Evolutionary conservation across 345 rosid genomes (phyloP).

Genomic region (Excoecaria agallocha): DNA sequence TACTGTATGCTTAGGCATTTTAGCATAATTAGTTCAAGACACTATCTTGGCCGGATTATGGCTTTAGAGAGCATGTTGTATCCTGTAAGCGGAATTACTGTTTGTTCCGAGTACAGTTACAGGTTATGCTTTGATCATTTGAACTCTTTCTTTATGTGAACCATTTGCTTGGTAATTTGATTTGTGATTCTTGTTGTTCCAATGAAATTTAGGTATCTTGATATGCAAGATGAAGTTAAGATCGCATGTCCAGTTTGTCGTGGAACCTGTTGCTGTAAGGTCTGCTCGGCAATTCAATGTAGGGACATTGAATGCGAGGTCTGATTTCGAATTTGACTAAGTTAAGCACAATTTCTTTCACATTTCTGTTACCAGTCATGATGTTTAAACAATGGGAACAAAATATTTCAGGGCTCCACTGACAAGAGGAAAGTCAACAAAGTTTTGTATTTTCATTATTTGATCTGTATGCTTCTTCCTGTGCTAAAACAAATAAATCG

Average conservation of each 20-base stretch:
- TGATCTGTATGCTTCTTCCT: slow-evolving; percentile 94
- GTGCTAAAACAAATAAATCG: slow-evolving; percentile 67
- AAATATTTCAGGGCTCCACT: slow-evolving; percentile 56
- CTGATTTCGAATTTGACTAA: slow-evolving; percentile 37
- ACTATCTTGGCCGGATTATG: background rate
- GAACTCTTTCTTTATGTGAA: background rate
- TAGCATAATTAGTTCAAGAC: background rate
- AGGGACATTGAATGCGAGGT: slow-evolving; percentile 77
- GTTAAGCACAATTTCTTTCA: slow-evolving; percentile 6
- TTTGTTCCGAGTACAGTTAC: background rate
- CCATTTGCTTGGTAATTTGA: slow-evolving; percentile 9
- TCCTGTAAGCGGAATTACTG: background rate
- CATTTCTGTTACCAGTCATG: slow-evolving; percentile 11
- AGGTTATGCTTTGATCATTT: background rate
- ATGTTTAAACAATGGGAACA: slow-evolving; percentile 18
- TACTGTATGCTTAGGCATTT: background rate
- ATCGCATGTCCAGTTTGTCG: slow-evolving; percentile 80
- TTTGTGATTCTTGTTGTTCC: slow-evolving; percentile 7
- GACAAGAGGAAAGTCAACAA: slow-evolving; percentile 43
- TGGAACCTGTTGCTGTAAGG: slow-evolving; percentile 77
- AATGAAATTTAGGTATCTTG: slow-evolving; percentile 52
- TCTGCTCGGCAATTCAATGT: slow-evolving; percentile 51
- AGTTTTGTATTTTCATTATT: slow-evolving; percentile 72
- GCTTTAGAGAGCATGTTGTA: background rate
- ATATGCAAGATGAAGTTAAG: slow-evolving; percentile 71